Conservation (phyloP, 2,329 filamentous ascomycete species). For the Diaporthe capsici region DNA sequence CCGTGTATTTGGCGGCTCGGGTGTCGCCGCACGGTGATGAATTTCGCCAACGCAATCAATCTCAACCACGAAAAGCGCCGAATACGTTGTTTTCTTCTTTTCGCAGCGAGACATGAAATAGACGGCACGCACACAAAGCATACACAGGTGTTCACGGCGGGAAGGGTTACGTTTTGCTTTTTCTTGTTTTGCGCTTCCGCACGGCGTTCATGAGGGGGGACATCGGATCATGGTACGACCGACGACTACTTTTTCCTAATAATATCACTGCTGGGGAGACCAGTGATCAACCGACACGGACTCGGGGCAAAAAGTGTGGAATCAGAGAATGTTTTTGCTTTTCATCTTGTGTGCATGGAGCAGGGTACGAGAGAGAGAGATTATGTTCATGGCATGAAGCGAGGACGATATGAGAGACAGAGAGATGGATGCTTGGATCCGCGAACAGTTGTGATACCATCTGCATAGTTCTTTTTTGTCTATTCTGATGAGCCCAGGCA, state of each 20-base stretch:
- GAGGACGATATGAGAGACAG: slow-evolving; percentile 1
- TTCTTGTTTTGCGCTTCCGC: background rate
- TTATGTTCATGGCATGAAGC: slow-evolving; percentile 8
- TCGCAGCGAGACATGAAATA: slow-evolving; percentile 23
- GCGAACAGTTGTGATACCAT: slow-evolving; percentile 27
- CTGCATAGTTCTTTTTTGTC: slow-evolving; percentile 27
- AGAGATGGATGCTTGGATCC: slow-evolving; percentile 21
- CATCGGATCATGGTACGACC: slow-evolving; percentile 12
- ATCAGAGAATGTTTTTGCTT: slow-evolving; percentile 22
- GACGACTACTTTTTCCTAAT: slow-evolving; percentile 25
- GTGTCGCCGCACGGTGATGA: slow-evolving; percentile 54
- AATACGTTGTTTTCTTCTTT: background rate
- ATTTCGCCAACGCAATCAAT: background rate
- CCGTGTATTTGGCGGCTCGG: slow-evolving; percentile 64
- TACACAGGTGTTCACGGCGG: slow-evolving; percentile 29
- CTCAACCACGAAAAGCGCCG: slow-evolving; percentile 22
- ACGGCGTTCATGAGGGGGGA: slow-evolving; percentile 21
- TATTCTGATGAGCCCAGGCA: slow-evolving; percentile 22
- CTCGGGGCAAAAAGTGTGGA: slow-evolving; percentile 29
- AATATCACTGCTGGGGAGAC: slow-evolving; percentile 30
- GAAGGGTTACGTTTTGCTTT: background rate
- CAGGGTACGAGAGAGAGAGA: background rate
- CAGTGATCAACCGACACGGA: slow-evolving; percentile 17
- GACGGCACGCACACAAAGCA: slow-evolving; percentile 30
- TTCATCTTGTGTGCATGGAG: background rate